Base-by-base conservation (phyloP, 352 stramenopile genomes). In the Pythium aristosporum region DNA sequence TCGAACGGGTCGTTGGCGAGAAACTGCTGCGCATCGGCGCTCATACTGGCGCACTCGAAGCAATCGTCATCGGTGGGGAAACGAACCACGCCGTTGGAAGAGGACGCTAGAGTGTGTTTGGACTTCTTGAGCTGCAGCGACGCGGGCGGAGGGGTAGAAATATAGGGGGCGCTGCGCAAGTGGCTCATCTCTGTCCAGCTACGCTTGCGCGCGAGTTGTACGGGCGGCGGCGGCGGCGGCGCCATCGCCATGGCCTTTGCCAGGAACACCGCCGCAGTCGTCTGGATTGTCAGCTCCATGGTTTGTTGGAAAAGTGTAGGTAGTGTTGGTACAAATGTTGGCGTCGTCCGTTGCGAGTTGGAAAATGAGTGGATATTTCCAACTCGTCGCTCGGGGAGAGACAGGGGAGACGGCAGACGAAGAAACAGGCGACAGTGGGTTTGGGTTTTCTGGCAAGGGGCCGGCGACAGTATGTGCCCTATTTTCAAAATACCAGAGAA, bases 171-270 rank as follows among this genome's bases (percentile, higher is more conserved):
- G 34, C 43, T 50, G 57, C 32, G 46, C 28, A 53, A 16, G 34
- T 64, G 57, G 47, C 10, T 67, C 60, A 67, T 67, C 37, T 58
- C 48, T 11, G 30, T 41, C 44, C 46, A 67, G 51, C 34, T 61
- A 13, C 60, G 60, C 48, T 67, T 67, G 2, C 60, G 60, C 60
- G 52, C 39, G 41, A 67, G 43, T 41, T 18, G 30, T 13, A 41
- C 15, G 37, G 60, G 36, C 30, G 48, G 36, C 39, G 60, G 36
- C 30, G 48, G 36, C 39, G 60, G 39, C 32, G 50, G 41, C 8
- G 48, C 16, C 43, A 53, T 28, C 11, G 16, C 21, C 32, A 55
- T 30, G 16, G 48, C 46, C 20, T 60, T 44, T 30, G 25, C 15
- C 18, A 57, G 16, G 13, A 49, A 30, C 20, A 51, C 46, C 23